phyloP scores from a whole-genome alignment of 345 rosid species.

The Erysimum cheiranthoides region DNA sequence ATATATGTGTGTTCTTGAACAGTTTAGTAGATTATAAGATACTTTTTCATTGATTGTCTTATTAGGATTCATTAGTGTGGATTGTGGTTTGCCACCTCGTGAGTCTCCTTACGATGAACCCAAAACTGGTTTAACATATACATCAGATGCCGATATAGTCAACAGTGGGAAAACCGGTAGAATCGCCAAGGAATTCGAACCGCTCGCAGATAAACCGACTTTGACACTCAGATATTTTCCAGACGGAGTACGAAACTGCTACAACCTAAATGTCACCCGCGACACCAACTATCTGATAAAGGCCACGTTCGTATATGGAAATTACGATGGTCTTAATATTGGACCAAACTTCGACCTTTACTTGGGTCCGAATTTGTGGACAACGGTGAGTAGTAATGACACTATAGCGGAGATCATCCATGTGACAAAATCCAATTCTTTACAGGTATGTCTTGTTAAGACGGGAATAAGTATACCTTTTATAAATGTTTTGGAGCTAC shows the following conservation, averaged over 20 bases:
- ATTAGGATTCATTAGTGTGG: conserved; percentile 46
- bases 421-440: conserved; percentile 17
- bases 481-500: conserved; percentile 39
- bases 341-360: conserved; percentile 41
- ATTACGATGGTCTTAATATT: conserved; percentile 37
- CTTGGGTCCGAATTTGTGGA: conserved; percentile 43
- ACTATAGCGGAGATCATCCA: conserved; percentile 37
- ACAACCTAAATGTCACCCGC: conserved; percentile 38
- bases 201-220: neutral
- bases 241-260: conserved; percentile 40
- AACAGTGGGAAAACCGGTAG: conserved; percentile 31
- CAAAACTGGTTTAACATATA: conserved; percentile 30
- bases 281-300: conserved; percentile 42
- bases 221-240: conserved; percentile 39
- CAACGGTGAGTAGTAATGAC: conserved; percentile 26
- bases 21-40: conserved; percentile 1
- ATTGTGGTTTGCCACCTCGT: conserved; percentile 35
- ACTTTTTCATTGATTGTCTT: neutral
- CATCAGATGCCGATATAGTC: conserved; percentile 34
- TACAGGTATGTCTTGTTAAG: conserved; percentile 44
- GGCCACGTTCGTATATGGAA: conserved; percentile 41
- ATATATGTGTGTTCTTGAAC: neutral
- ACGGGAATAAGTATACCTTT: conserved; percentile 43
- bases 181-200: conserved; percentile 31
- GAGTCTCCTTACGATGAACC: conserved; percentile 37